These are phyloP conservation scores for Kodamaea kakaduensis DNA, from an alignment of 805 yeast species.

Conservation along the genomic window DNA sequence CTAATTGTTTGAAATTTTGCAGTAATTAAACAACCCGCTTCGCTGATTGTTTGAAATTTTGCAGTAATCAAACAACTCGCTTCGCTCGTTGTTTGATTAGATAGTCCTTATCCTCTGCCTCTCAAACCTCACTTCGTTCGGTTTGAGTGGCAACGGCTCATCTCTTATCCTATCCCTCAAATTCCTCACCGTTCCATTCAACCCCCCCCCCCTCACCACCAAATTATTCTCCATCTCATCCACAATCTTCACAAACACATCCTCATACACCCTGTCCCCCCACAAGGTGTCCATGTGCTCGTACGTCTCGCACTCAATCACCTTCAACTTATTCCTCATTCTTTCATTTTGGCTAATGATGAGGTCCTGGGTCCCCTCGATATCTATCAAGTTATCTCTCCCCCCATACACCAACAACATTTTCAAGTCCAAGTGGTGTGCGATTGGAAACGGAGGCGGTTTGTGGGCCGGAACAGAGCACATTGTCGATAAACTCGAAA, in stretches of 20 bases:
- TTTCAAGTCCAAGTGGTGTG: constrained; percentile 26
- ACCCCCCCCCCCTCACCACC: constrained; percentile 1
- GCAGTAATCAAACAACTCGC: too few relatives aligned
- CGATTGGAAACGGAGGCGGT: constrained; percentile 24
- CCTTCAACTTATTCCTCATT: constrained; percentile 20
- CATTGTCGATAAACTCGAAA: constrained; percentile 17
- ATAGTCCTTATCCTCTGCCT: not conserved
- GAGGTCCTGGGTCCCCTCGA: constrained; percentile 19
- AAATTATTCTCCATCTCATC: constrained; percentile 8
- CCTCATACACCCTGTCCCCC: constrained; percentile 24
- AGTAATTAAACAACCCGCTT: too few relatives aligned
- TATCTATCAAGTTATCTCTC: constrained; percentile 26
- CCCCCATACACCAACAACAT: constrained; percentile 29
- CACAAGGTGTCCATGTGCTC: constrained; percentile 34
- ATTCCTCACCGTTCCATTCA: constrained; percentile 6
- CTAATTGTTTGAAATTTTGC: too few relatives aligned
- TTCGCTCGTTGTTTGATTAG: too few relatives aligned
- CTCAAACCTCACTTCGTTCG: not conserved
- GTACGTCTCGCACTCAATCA: constrained; percentile 21
- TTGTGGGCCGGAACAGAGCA: constrained; percentile 7
- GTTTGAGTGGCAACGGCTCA: too few relatives aligned
- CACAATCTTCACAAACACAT: constrained; percentile 21
- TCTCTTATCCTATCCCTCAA: too few relatives aligned
- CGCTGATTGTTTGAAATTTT: too few relatives aligned
- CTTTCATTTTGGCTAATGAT: constrained; percentile 22